These are phyloP conservation scores for Termitomyces sp. DNA, from an alignment of 768 basidiomycete species.

Conservation along the genomic window DNA sequence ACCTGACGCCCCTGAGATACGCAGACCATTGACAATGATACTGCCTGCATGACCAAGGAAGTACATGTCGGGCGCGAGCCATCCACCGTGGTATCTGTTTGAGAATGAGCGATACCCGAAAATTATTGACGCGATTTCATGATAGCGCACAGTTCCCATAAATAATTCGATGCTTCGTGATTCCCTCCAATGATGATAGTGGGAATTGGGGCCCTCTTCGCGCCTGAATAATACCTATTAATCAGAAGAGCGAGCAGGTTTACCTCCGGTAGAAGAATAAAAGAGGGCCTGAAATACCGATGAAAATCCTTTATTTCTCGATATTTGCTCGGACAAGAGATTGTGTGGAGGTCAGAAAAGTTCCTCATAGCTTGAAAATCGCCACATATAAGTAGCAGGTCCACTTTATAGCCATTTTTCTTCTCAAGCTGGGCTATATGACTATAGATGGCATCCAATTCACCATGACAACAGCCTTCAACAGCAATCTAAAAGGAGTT, in stretches of 20 bases:
- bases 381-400: slow-evolving; percentile 90
- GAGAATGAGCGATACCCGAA: background rate
- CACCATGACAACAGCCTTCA: slow-evolving; percentile 94
- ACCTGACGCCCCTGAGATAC: slow-evolving; percentile 91
- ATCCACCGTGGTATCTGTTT: slow-evolving; percentile 90
- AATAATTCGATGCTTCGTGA: slow-evolving; percentile 94
- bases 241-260: too few relatives aligned
- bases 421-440: slow-evolving; percentile 60
- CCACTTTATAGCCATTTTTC: slow-evolving; percentile 60
- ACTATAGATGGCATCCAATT: slow-evolving; percentile 79
- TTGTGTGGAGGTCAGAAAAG: slow-evolving; percentile 73
- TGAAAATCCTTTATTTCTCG: slow-evolving; percentile 78
- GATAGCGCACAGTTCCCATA: slow-evolving; percentile 84
- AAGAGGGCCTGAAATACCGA: slow-evolving; percentile 38
- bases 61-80: slow-evolving; percentile 95
- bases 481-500: slow-evolving; percentile 62
- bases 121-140: background rate
- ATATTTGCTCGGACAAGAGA: slow-evolving; percentile 91
- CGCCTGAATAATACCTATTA: slow-evolving; percentile 79
- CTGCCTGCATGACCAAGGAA: slow-evolving; percentile 91
- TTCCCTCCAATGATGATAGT: slow-evolving; percentile 97
- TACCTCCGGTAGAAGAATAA: background rate
- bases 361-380: slow-evolving; percentile 96
- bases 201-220: slow-evolving; percentile 72
- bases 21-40: slow-evolving; percentile 81